phyloP scores from a whole-genome alignment of 1,284 basidiomycete genomes.

The Leccinum discolor region DNA sequence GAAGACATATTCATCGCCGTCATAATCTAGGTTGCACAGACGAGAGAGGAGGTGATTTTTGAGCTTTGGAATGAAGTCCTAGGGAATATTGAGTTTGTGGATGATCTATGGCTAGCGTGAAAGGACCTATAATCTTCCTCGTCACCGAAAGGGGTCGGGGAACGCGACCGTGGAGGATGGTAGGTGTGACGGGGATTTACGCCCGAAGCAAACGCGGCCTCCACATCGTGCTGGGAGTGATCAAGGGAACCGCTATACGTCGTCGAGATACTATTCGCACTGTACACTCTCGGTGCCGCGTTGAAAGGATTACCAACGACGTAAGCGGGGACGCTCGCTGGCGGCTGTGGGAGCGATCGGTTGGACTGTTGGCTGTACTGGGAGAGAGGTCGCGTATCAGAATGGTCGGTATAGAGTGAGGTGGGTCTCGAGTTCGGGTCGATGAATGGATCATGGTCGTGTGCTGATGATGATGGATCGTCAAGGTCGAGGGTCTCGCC shows the following conservation, averaged over 20 bases:
- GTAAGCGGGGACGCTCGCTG: slow-evolving; percentile 11
- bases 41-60: too few relatives aligned
- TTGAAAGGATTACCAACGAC: slow-evolving; percentile 28
- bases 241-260: slow-evolving; percentile 30
- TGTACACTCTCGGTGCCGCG: slow-evolving; percentile 14
- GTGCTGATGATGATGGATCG: slow-evolving; percentile 19
- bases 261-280: slow-evolving; percentile 23
- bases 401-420: slow-evolving; percentile 26
- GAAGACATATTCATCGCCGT: too few relatives aligned
- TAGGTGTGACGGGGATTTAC: slow-evolving; percentile 50
- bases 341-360: slow-evolving; percentile 25
- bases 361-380: slow-evolving; percentile 28
- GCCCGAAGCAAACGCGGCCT: slow-evolving; percentile 57
- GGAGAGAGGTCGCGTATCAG: slow-evolving; percentile 25
- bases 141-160: slow-evolving; percentile 70
- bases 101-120: too few relatives aligned
- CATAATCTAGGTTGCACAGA: too few relatives aligned
- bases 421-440: slow-evolving; percentile 22
- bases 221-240: slow-evolving; percentile 57
- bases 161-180: slow-evolving; percentile 59
- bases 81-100: too few relatives aligned
- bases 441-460: slow-evolving; percentile 30
- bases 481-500: slow-evolving; percentile 38
- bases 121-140: slow-evolving; percentile 78
- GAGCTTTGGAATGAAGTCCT: too few relatives aligned